Evolutionary conservation across 306 rosid genomes (phyloP), one percentile per base, ranked within the genome.

Genomic region (Pyrus betulifolia): DNA sequence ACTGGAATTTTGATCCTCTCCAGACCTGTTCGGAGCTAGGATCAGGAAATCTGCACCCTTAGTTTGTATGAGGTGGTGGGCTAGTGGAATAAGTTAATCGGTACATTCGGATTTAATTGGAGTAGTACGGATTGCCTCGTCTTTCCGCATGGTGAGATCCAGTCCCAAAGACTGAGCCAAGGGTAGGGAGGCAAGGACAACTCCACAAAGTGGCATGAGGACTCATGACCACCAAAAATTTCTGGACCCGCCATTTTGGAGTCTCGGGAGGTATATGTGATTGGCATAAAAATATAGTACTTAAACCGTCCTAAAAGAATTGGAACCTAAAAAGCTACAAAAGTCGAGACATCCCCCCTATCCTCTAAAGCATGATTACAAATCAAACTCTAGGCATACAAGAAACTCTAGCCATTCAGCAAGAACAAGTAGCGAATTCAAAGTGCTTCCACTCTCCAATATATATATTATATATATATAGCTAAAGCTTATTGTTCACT

Each of bases 391-490:
- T 11, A 71, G 64, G 64, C 55, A 33, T n/a, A 65, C n/a, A 44
- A 55, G 42, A 25, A 15, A 33, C 23, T 15, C 19, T 30, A 54
- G 35, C 59, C 49, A 42, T 18, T 38, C 42, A 38, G 42, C 42
- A 38, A 38, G 42, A 38, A 38, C 42, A 38, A 6, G 42, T 38
- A 38, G 42, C 9, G 42, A 2, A 38, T 7, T 19, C 25, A 42
- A 44, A 72, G 51, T 27, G 27, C 67, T 51, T 71, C 45, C 30
- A 61, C 77, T 44, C 59, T 6, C n/a, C 59, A 74, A 44, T 74
- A 74, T 25, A 25, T 25, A 25, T 25, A 0, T 1, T 25, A 25
- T 25, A 25, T 25, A 25, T 52, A 51, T 66, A 28, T 13, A 58
- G 62, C 62, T 58, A 8, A 62, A 46, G 66, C 70, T 55, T 67